Evolutionary conservation across 768 basidiomycete species (phyloP), one percentile per base, ranked within the genome.

Genomic region (Neoboletus magnificus): DNA sequence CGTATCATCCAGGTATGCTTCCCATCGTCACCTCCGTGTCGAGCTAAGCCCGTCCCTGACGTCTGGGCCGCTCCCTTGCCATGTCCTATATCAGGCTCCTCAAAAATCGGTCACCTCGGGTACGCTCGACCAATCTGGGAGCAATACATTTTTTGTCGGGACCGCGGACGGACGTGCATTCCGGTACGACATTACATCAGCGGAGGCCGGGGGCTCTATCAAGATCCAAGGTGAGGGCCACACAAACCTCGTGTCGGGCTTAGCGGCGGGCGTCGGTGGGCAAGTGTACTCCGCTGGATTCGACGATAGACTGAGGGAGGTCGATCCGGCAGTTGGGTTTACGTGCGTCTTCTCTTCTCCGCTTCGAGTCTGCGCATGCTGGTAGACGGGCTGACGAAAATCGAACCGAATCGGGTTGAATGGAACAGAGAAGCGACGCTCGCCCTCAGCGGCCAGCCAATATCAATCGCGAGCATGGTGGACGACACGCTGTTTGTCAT

Each of bases 61-160:
- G 33, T 43, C 37, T 6, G 15, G 20, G 8, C n/a, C 25, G 6
- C 50, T 27, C 18, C 13, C n/a, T 35, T n/a, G 12, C 11, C 20
- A 12, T 15, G 7, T 7, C 30, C 36, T 15, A 23, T 20, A 27
- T 62, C 30, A 94, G 86, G 93, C 86, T 6, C 85, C 93, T 16
- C 89, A 93, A 69, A 92, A 85, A 66, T 74, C 89, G 3, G 80
- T 98, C 60, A 96, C 88, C 0, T 79, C 89, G 0, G 77, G 82
- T 18, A 68, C 81, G 1, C 67, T 79, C 0, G 63, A 69, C 1
- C 66, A 68, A 3, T 66, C 77, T 2, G 60, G 51, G 0, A 44
- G 20, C 7, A 69, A 67, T n/a, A 92, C 91, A 0, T 91, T 96
- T 76, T 76, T 93, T 54, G 81, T 85, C 0, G 93, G 93, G 18